These are phyloP conservation scores for Hexamita inflata DNA, from an alignment of 208 protist genomes.

Conservation along the genomic window DNA sequence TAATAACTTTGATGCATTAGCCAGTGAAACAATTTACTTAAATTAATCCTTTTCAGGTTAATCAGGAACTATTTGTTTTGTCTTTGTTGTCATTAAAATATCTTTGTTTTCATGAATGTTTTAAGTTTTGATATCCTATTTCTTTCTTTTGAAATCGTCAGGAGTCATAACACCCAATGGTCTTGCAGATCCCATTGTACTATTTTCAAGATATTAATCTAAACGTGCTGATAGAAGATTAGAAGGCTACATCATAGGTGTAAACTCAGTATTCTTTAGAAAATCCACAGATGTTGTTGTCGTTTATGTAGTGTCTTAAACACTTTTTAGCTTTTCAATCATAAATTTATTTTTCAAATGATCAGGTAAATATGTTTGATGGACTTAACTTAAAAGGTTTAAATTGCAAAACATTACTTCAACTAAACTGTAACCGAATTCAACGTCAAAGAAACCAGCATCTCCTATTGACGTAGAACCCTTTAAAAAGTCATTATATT, in stretches of 20 bases:
- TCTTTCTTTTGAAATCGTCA: not conserved
- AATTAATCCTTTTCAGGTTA: not conserved
- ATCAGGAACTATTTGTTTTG: not conserved
- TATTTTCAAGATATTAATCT: not conserved
- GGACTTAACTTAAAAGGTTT: not conserved
- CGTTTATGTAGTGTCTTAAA: not conserved
- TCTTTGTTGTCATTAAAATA: not conserved
- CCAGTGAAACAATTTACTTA: not conserved
- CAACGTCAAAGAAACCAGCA: not conserved
- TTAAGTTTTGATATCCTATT: not conserved
- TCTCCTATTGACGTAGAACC: not conserved
- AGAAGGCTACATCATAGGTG: not conserved
- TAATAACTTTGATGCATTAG: not conserved
- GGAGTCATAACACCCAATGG: not conserved
- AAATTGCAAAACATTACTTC: not conserved
- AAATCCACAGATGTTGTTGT: not conserved
- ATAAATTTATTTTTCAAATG: not conserved
- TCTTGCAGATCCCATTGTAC: not conserved
- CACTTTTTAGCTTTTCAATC: too few species aligned
- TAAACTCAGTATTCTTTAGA: not conserved
- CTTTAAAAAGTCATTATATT: not conserved
- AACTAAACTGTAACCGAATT: not conserved
- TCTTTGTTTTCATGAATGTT: not conserved
- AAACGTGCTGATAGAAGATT: not conserved
- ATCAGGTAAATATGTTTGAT: not conserved